Base-by-base conservation (phyloP, 768 basidiomycete species). In the Tulasnella sp. region DNA sequence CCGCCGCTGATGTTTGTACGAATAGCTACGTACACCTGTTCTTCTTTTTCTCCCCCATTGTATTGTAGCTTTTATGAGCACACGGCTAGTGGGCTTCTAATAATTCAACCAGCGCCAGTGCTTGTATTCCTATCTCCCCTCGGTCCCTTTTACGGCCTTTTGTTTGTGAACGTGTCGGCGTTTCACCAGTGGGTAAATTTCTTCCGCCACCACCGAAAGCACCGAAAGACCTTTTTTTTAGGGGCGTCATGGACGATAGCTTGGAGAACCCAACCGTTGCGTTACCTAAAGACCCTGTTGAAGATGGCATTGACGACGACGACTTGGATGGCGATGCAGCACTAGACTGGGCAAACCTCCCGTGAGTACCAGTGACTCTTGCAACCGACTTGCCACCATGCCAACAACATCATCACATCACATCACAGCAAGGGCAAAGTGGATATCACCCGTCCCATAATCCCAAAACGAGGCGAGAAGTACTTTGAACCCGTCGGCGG, bases 391-490 rank as follows among this genome's bases (percentile, higher is more conserved):
- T 22, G 22, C 54, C 67, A 15, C 64, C 3, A 45, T 49, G 40
- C 39, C 58, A 42, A 19, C 25, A 58, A n/a, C n/a, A n/a, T n/a
- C 25, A n/a, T 25, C 3, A 58, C 2, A 8, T 29, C 52, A 7
- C 52, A 54, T 7, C 39, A 22, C 22, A 58, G 54, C 5, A 58
- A 58, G 25, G 54, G 54, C 38, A 39, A 67, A 22, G 22, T 70
- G 49, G 67, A 79, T 12, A 79, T 79, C 19, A 80, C 83, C 5
- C 87, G 90, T 52, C 92, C 92, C 2, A 85, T 92, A 7, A 96
- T 99, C 71, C 97, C 97, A 7, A 96, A 93, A 82, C 89, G 97
- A 36, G 97, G 97, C 1, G 97, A 99, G 83, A 99, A 99, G 82
- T 96, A 99, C 79, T 99, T 95, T 79, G 97, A 99, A 82, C 97